These are phyloP conservation scores for Tolypocladium tropicale DNA, from an alignment of 2,329 filamentous ascomycete genomes.

Conservation along the genomic window DNA sequence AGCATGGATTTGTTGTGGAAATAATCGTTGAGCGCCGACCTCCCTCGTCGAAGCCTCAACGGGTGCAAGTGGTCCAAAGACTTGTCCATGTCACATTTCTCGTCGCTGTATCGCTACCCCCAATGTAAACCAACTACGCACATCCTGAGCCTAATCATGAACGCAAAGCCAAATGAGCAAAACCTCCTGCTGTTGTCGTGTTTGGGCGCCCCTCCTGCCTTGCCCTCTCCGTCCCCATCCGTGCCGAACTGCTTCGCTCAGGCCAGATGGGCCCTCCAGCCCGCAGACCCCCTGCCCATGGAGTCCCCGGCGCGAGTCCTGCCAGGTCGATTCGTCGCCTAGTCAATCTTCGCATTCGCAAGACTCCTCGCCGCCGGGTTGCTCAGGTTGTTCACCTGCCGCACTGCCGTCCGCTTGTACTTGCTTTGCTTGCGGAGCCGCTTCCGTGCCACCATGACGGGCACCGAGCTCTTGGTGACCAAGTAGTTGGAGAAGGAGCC, in stretches of 20 bases:
- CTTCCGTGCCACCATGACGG: slow-evolving; percentile 96
- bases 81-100: background rate
- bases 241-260: background rate
- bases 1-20: too few species aligned
- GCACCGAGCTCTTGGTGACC: slow-evolving; percentile 90
- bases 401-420: slow-evolving; percentile 56
- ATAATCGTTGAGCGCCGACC: too few species aligned
- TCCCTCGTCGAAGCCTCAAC: too few species aligned
- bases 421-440: slow-evolving; percentile 79
- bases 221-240: background rate
- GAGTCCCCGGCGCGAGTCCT: background rate
- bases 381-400: slow-evolving; percentile 72
- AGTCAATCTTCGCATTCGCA: slow-evolving; percentile 68
- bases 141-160: background rate
- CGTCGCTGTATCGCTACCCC: background rate
- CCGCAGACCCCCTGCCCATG: background rate
- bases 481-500: slow-evolving; percentile 97
- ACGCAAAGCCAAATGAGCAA: background rate
- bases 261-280: background rate
- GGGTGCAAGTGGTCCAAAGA: background rate
- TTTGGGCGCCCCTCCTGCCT: background rate
- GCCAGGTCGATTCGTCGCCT: background rate
- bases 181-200: background rate
- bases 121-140: background rate
- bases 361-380: slow-evolving; percentile 58